These are phyloP conservation scores for Cutaneotrichosporon daszewskae DNA, from an alignment of 1,284 basidiomycete genomes.

Conservation along the genomic window DNA sequence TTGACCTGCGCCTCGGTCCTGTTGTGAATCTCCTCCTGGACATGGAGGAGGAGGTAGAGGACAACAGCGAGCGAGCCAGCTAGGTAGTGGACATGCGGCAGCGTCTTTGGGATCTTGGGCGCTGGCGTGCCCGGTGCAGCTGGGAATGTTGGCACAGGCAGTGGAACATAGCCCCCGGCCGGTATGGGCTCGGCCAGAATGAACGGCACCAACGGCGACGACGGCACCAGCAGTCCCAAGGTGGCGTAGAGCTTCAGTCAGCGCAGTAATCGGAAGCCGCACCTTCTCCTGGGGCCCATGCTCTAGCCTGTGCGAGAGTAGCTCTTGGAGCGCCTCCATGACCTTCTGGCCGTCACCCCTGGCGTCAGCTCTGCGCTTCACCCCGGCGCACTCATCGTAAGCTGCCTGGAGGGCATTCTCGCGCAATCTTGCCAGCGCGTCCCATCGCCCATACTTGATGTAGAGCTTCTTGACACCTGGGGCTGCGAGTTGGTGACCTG, in stretches of 20 bases:
- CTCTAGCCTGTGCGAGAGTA: conserved; percentile 61
- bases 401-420: conserved; percentile 55
- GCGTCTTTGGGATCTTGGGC: conserved; percentile 41
- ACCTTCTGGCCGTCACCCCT: conserved; percentile 74
- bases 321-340: conserved; percentile 69
- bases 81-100: conserved; percentile 47
- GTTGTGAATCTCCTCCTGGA: conserved; percentile 63
- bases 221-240: conserved; percentile 67
- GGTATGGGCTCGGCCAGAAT: conserved; percentile 64
- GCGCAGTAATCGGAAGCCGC: conserved; percentile 5
- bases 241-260: conserved; percentile 58
- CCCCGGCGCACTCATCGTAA: conserved; percentile 54
- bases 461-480: conserved; percentile 72
- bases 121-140: conserved; percentile 57
- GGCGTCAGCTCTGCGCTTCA: background rate
- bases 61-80: conserved; percentile 50
- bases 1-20: conserved; percentile 58
- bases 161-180: conserved; percentile 35
- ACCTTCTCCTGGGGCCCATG: conserved; percentile 62
- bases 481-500: conserved; percentile 61
- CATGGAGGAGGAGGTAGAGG: conserved; percentile 43
- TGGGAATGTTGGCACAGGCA: conserved; percentile 52
- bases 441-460: conserved; percentile 59
- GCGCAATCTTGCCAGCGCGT: conserved; percentile 56
- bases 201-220: conserved; percentile 61